A percentile compares a stretch with the other conserved stretches of the same genome.
Evolutionary conservation across 140 eudicot species (phyloP).

Genomic region (Eryngium alpinum): DNA sequence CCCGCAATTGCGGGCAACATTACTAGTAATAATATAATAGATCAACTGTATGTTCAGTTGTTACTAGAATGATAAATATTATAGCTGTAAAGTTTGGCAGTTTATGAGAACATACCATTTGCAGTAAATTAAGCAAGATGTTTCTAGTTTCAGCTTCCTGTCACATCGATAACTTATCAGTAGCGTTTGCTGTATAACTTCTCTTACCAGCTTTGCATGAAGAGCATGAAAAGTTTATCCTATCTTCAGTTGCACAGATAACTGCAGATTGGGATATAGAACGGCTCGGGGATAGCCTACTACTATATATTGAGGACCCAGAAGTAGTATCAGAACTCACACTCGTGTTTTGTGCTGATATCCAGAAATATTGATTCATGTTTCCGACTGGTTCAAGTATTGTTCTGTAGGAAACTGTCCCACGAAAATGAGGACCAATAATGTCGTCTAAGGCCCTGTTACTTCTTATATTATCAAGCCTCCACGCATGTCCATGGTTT

Average conservation of each 20-base stretch:
- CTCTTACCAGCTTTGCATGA: conserved; percentile 17
- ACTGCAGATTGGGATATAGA: conserved; percentile 38
- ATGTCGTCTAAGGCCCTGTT: conserved; percentile 45
- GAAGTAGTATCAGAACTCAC: conserved; percentile 38
- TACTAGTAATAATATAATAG: too few relatives aligned
- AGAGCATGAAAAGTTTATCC: conserved; percentile 7
- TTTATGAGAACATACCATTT: conserved; percentile 56
- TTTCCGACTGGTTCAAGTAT: conserved; percentile 23
- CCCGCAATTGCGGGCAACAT: too few relatives aligned
- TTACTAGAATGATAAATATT: not conserved
- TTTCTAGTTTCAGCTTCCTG: conserved; percentile 40
- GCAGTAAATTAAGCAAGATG: conserved; percentile 54
- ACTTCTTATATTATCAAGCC: conserved; percentile 29
- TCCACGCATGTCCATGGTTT: conserved; percentile 29
- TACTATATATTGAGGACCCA: conserved; percentile 33
- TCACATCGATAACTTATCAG: conserved; percentile 21
- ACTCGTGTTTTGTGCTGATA: conserved; percentile 28
- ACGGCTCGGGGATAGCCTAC: conserved; percentile 66
- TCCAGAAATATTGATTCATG: conserved; percentile 35
- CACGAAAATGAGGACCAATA: conserved; percentile 20
- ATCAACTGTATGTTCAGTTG: not conserved
- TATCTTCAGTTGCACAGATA: not conserved
- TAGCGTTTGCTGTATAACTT: conserved; percentile 20
- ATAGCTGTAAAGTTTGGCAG: not conserved
- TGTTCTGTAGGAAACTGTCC: conserved; percentile 22